Base-by-base conservation (phyloP, 345 rosid genomes). In the Sisymbrium irio region DNA sequence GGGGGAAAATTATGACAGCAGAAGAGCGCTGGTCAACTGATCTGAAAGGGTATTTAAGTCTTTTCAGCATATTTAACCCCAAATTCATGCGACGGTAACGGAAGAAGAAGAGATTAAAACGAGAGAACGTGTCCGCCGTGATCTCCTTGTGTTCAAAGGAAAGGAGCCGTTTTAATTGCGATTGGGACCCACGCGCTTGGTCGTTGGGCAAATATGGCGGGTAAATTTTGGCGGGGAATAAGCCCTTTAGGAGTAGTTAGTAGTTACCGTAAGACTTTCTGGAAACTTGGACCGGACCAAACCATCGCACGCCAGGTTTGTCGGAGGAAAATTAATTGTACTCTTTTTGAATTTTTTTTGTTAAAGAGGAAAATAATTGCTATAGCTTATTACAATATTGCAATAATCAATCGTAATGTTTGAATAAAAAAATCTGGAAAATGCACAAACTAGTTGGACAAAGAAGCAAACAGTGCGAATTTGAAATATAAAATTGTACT, bases 141-240 rank as follows among this genome's bases (percentile, higher is more conserved):
- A 74, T 56, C 59, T 45, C 18, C 5, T 30, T 50, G 69, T 20
- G 15, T 20, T 18, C 6, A 15, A 36, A 28, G 27, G 44, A 15
- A 19, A 33, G 25, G 65, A 36, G 56, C 69, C 69, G 79, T 75
- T 75, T 22, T 50, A 33, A 44, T 15, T 32, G 17, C 57, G 50
- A 61, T 51, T 69, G 75, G 44, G 70, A 7, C 45, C 64, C 71
- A 76, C 66, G 37, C 61, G 75, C 51, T n/a, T 69, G 65, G 50
- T 69, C 71, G 79, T 69, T 76, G 45, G 71, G 33, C 70, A 62
- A 69, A 69, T 76, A 18, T 76, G 79, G 79, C 65, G 79, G 79
- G 79, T 69, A 69, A 42, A 1, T 61, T 69, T 53, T 76, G 65
- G 79, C 79, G 79, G 51, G 79, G 58, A 53, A 30, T 12, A 60